phyloP scores from a whole-genome alignment of 208 protist species.

The Acanthamoeba sp. region DNA sequence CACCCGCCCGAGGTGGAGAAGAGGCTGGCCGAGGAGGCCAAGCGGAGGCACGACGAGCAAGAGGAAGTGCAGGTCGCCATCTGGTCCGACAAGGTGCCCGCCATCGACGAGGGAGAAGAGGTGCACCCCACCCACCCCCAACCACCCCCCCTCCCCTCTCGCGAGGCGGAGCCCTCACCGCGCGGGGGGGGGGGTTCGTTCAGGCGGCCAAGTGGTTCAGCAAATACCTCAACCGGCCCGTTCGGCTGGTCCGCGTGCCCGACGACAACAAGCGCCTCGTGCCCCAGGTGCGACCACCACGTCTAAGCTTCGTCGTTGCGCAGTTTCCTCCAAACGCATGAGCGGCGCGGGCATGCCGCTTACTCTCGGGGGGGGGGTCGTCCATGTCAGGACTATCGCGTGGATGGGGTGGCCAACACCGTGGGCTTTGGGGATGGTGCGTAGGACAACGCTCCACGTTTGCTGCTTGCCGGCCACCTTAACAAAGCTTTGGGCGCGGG shows the following conservation, averaged over 20 bases:
- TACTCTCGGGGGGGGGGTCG: no score
- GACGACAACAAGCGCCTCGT: constrained; percentile 41
- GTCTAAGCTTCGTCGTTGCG: no score
- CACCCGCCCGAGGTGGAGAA: constrained; percentile 33
- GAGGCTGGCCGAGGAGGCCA: background rate
- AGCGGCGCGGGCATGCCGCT: no score
- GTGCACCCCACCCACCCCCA: background rate
- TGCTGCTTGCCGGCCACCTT: no score
- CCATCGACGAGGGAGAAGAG: constrained; percentile 39
- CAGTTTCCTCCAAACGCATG: no score
- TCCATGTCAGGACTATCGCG: constrained; percentile 47
- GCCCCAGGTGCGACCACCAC: background rate
- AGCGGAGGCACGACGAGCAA: background rate
- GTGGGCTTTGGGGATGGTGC: constrained; percentile 30
- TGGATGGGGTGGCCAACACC: background rate
- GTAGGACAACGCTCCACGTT: no score
- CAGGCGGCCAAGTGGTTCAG: constrained; percentile 56
- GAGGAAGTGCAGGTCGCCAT: background rate
- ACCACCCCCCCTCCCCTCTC: background rate
- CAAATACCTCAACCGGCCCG: background rate
- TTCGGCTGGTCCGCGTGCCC: constrained; percentile 42
- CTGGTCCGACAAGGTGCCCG: constrained; percentile 31
- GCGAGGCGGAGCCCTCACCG: no score
- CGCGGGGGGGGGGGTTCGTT: no score
- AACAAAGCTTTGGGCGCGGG: no score